Conservation (phyloP, 2,329 filamentous ascomycete species). For the Neofusicoccum cordaticola region DNA sequence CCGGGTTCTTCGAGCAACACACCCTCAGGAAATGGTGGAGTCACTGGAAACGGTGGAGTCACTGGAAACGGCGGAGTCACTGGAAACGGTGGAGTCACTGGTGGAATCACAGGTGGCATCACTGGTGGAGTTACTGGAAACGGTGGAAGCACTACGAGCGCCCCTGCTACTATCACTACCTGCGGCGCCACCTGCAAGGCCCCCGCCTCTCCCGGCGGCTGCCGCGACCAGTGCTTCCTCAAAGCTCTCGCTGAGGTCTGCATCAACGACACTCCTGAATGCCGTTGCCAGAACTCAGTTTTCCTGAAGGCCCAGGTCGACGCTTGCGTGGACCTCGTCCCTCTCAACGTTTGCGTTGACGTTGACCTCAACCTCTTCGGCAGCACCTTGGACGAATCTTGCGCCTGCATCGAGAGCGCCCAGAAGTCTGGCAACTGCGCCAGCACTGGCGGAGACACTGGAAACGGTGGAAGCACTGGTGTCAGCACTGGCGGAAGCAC, state of each 20-base stretch:
- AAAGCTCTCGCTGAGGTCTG: conserved; percentile 15
- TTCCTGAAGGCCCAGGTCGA: conserved; percentile 10
- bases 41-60: too few species aligned
- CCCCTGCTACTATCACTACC: not conserved
- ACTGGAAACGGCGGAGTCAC: too few species aligned
- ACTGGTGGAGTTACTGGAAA: too few species aligned
- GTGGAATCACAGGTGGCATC: too few species aligned
- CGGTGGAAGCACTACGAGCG: not conserved
- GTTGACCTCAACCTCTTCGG: conserved; percentile 15
- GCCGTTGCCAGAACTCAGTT: conserved; percentile 16
- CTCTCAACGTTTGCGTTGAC: conserved; percentile 15
- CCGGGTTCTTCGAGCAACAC: too few species aligned
- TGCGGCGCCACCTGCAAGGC: conserved; percentile 10
- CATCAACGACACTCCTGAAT: conserved; percentile 10
- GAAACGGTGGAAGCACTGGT: too few species aligned
- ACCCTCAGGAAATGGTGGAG: too few species aligned
- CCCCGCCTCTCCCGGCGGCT: conserved; percentile 9
- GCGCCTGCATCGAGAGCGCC: conserved; percentile 14
- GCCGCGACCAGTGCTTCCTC: conserved; percentile 17
- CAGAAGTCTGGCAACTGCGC: not conserved
- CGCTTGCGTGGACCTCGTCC: conserved; percentile 16
- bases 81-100: too few species aligned
- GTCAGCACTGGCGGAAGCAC: too few species aligned
- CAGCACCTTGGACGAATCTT: conserved; percentile 11
- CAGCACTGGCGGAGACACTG: not conserved